Percentiles rank a stretch among this genome's conserved stretches.
Conservation (phyloP, 306 rosid species). For the Citrullus colocynthis region DNA sequence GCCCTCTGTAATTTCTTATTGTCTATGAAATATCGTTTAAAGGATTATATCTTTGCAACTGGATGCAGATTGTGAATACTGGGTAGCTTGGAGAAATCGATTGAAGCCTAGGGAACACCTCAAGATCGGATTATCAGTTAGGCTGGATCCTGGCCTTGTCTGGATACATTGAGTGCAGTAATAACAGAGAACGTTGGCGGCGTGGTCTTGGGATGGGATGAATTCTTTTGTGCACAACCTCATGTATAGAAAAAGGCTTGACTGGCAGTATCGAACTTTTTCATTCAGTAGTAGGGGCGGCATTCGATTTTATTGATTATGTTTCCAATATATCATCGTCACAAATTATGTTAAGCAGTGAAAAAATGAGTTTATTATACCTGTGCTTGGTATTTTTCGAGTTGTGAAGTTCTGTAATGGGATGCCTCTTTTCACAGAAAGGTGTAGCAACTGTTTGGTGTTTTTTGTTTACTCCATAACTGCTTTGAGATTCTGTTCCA, state of each 20-base stretch:
- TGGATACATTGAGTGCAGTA: background rate
- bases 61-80: background rate
- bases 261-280: background rate
- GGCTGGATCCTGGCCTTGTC: background rate
- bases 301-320: background rate
- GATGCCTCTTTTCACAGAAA: background rate
- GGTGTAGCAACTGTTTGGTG: background rate
- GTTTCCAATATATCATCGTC: background rate
- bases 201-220: background rate
- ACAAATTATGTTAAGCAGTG: background rate
- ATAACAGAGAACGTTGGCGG: background rate
- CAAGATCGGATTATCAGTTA: background rate
- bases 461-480: background rate
- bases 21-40: background rate
- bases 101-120: background rate
- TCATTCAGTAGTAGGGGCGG: background rate
- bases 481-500: background rate
- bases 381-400: background rate
- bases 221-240: background rate
- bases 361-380: background rate
- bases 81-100: background rate
- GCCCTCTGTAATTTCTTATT: no score
- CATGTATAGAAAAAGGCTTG: background rate
- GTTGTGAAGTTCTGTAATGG: conserved; percentile 1
- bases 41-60: background rate